These are phyloP conservation scores for Leccinum ochraceum DNA, from an alignment of 768 basidiomycete genomes.

Conservation along the genomic window DNA sequence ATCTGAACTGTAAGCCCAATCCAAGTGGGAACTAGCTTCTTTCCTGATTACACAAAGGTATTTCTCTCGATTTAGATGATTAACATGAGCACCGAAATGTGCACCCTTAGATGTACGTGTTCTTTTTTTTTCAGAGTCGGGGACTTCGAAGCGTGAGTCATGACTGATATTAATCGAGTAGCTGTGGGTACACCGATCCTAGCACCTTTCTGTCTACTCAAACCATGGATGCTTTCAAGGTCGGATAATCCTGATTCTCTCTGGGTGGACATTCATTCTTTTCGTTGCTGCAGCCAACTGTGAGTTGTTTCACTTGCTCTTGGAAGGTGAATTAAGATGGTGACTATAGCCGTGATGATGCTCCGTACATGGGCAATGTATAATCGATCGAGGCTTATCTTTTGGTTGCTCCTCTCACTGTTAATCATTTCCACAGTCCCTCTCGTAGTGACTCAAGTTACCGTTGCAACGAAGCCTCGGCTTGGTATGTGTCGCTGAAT, in stretches of 20 bases:
- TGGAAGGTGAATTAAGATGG: neutral
- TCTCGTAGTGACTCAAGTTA: too few relatives aligned
- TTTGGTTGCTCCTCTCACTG: too few relatives aligned
- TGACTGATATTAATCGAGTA: neutral
- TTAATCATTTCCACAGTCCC: too few relatives aligned
- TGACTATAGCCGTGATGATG: neutral
- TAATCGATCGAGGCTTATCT: neutral
- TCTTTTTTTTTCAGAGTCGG: neutral
- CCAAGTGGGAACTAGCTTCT: constrained; percentile 7
- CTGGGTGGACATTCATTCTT: neutral
- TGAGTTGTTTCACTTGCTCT: neutral
- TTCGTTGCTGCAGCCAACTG: constrained; percentile 9
- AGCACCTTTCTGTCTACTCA: neutral
- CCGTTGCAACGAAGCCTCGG: neutral
- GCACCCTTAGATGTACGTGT: constrained; percentile 1
- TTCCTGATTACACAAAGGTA: constrained; percentile 1
- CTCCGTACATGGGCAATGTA: constrained; percentile 5
- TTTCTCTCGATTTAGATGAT: neutral
- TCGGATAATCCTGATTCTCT: neutral
- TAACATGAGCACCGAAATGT: neutral
- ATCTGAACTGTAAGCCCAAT: neutral
- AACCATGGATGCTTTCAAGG: neutral
- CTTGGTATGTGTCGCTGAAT: neutral
- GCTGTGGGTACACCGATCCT: constrained; percentile 1
- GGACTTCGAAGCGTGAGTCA: neutral